Evolutionary conservation across 257 asterid genomes (phyloP), one percentile per base, ranked within the genome.

Genomic region (Avicennia marina): DNA sequence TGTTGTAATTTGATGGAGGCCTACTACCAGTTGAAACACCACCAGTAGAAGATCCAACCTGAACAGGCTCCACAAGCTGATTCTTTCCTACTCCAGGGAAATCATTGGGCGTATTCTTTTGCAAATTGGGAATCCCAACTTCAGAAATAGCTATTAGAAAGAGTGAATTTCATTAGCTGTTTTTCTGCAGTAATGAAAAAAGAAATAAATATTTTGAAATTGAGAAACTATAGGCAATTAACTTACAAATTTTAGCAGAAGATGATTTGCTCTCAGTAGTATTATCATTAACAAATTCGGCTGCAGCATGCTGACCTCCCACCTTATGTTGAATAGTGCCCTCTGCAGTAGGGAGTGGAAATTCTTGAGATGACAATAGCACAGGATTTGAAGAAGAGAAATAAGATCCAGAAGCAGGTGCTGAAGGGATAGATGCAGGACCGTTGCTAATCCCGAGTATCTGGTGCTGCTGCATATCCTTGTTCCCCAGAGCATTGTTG

Each of bases 1-100:
- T 80, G 78, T 69, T 82, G 78, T 76, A 81, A 56, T 75, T 84
- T 48, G 95, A 89, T 13, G 95, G 75, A 27, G 94, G 93, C 79
- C 93, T 66, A 64, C 88, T 75, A 63, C 64, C 64, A 51, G 93
- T 54, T 61, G 90, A 72, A 65, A 72, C 72, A 26, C 75, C 53
- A 47, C 39, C 73, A 66, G 65, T 57, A 58, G 82, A 77, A 46
- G 89, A 56, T 39, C 76, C 52, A 67, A 54, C 56, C 56, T 70
- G 88, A 11, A 58, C 61, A 66, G 78, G 47, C 62, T 83, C 94
- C 33, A 46, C 49, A 38, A 32, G 83, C 58, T 74, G 81, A 77
- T 72, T 77, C 78, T 83, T 81, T 67, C 81, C 94, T 58, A 52
- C 66, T 44, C 65, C 80, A 54, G 71, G 77, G 62, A 63, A 39